Conservation (phyloP, 495 filamentous ascomycete species). For the Hypoxylon lienhwacheense region DNA sequence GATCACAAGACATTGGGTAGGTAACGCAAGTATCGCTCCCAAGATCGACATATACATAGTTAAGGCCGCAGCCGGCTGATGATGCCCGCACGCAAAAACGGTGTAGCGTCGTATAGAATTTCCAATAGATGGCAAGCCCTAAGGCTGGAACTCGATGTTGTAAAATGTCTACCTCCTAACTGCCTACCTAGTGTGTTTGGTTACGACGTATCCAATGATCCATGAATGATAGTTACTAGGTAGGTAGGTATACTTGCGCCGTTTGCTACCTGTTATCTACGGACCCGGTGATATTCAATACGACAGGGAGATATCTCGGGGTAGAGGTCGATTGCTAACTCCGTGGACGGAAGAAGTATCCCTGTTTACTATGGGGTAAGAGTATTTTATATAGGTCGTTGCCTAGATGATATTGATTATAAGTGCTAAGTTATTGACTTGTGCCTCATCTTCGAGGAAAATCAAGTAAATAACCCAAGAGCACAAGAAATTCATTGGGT, state of each 20-base stretch:
- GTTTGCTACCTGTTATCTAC: no score
- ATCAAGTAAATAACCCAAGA: conserved; percentile 27
- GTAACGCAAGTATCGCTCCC: conserved; percentile 7
- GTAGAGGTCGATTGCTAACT: no score
- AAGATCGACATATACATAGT: conserved; percentile 4
- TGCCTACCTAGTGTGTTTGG: no score
- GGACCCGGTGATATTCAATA: no score
- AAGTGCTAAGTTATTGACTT: no score
- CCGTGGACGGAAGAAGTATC: no score
- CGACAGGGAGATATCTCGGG: no score
- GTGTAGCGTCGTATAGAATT: conserved; percentile 23
- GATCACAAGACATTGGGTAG: conserved; percentile 33
- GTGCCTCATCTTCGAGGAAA: not conserved
- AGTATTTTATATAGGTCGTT: not conserved
- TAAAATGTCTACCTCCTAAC: no score
- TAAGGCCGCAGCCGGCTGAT: conserved; percentile 10
- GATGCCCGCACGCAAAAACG: not conserved
- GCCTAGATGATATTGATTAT: conserved; percentile 5
- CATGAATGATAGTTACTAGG: no score
- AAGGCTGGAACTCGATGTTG: conserved; percentile 11
- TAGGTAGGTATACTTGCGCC: no score
- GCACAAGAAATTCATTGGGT: conserved; percentile 32
- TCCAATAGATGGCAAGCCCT: conserved; percentile 8
- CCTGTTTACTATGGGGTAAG: no score
- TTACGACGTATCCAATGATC: no score